Conservation (phyloP, 495 filamentous ascomycete species). For the Podospora comata region DNA sequence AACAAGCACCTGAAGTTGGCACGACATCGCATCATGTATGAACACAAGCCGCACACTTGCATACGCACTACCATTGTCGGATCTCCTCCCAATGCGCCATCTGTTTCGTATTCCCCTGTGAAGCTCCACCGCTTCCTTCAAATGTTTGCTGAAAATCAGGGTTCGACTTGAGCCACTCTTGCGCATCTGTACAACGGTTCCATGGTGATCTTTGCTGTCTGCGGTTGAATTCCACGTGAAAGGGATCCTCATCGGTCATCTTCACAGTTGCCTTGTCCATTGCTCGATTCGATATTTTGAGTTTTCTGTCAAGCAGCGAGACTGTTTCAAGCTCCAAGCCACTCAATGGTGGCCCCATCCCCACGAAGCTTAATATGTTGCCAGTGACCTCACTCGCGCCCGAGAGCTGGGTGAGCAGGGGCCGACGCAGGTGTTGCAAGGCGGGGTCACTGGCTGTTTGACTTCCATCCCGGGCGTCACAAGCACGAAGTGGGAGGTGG, state of each 20-base stretch:
- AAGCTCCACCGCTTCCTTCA: background rate
- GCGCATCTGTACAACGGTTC: background rate
- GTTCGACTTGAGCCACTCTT: background rate
- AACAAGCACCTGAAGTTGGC: too few relatives aligned
- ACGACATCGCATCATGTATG: background rate
- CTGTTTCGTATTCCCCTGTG: background rate
- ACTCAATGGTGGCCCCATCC: background rate
- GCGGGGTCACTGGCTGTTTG: background rate
- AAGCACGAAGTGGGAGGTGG: slow-evolving; percentile 3
- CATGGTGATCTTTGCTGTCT: background rate
- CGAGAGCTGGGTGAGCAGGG: background rate
- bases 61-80: background rate
- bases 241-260: too few relatives aligned
- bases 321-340: background rate
- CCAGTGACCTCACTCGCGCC: background rate
- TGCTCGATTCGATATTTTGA: background rate
- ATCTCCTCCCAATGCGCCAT: background rate
- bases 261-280: too few relatives aligned
- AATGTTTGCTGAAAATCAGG: background rate
- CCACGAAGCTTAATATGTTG: background rate
- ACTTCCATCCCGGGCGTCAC: background rate
- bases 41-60: background rate
- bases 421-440: background rate
- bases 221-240: too few relatives aligned
- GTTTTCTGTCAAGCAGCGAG: background rate